phyloP scores from a whole-genome alignment of 2,329 filamentous ascomycete genomes.

The Fusarium equiseti region DNA sequence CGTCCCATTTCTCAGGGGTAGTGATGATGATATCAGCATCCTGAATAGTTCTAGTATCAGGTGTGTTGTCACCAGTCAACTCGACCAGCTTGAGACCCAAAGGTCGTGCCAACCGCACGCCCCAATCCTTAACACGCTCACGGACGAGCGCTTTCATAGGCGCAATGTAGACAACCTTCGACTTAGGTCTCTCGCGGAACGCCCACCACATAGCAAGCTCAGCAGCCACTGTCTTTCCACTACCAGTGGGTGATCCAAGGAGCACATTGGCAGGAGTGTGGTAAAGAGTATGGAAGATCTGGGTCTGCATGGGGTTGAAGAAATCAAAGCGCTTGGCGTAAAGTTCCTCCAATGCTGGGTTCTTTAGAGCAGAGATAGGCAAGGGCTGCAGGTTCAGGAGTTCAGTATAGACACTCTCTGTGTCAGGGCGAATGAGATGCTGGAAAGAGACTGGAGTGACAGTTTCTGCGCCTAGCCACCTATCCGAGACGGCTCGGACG shows the following conservation, averaged over 20 bases:
- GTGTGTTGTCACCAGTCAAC: constrained; percentile 96
- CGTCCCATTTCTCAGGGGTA: constrained; percentile 99
- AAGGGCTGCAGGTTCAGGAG: constrained; percentile 91
- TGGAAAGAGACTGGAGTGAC: constrained; percentile 97
- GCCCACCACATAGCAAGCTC: constrained; percentile 99
- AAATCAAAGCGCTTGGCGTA: constrained; percentile 91
- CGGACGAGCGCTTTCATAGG: constrained; percentile 99
- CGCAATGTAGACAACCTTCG: constrained; percentile 98
- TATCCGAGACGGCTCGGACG: constrained; percentile 91
- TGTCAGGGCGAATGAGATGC: constrained; percentile 96
- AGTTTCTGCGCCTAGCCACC: constrained; percentile 96
- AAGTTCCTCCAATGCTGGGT: constrained; percentile 86
- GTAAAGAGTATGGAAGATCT: constrained; percentile 97
- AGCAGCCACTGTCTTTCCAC: constrained; percentile 95
- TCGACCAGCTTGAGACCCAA: constrained; percentile 93
- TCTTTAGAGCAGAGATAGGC: constrained; percentile 87
- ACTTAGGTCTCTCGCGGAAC: constrained; percentile 91
- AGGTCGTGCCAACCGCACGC: constrained; percentile 80
- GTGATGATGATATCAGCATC: constrained; percentile 98
- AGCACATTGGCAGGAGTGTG: constrained; percentile 93
- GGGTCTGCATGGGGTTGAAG: constrained; percentile 99
- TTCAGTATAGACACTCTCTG: constrained; percentile 96
- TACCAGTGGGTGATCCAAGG: constrained; percentile 94
- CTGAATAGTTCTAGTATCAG: constrained; percentile 93
- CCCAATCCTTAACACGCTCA: constrained; percentile 96